Evolutionary conservation across 129 eudicot species (phyloP).

Genomic region (Arctium lappa): DNA sequence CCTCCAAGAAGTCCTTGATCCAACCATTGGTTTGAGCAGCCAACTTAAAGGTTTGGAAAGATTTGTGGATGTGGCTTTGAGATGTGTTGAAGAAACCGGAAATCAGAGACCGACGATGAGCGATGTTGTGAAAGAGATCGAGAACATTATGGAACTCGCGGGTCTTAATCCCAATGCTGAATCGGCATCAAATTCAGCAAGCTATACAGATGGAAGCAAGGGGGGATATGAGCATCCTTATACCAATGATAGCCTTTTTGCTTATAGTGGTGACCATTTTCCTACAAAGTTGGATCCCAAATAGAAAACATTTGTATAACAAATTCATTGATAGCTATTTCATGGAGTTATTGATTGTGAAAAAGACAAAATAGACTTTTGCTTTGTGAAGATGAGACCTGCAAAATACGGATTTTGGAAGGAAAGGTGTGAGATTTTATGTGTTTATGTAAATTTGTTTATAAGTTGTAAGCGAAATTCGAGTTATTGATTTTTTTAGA

Average conservation of each 20-base stretch:
- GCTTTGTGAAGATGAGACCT: slow-evolving; percentile 11
- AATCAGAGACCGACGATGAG: slow-evolving; percentile 66
- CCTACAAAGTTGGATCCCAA: slow-evolving; percentile 37
- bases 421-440: slow-evolving; percentile 9
- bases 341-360: background rate
- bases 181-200: slow-evolving; percentile 41
- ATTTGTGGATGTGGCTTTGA: slow-evolving; percentile 64
- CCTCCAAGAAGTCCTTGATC: slow-evolving; percentile 58
- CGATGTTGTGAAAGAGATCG: slow-evolving; percentile 73
- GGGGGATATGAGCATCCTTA: slow-evolving; percentile 48
- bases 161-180: slow-evolving; percentile 63
- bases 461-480: background rate
- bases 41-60: slow-evolving; percentile 48
- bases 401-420: background rate
- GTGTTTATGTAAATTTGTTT: slow-evolving; percentile 11
- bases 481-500: background rate
- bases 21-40: slow-evolving; percentile 39
- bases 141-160: slow-evolving; percentile 44
- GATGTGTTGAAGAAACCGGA: slow-evolving; percentile 66
- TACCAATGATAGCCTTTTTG: slow-evolving; percentile 42
- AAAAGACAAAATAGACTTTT: background rate
- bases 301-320: slow-evolving; percentile 6
- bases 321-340: background rate
- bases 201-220: slow-evolving; percentile 22
- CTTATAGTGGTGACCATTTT: slow-evolving; percentile 38